Evolutionary conservation across 768 basidiomycete genomes (phyloP), one percentile per base, ranked within the genome.

Genomic region (Termitomyces sp.): DNA sequence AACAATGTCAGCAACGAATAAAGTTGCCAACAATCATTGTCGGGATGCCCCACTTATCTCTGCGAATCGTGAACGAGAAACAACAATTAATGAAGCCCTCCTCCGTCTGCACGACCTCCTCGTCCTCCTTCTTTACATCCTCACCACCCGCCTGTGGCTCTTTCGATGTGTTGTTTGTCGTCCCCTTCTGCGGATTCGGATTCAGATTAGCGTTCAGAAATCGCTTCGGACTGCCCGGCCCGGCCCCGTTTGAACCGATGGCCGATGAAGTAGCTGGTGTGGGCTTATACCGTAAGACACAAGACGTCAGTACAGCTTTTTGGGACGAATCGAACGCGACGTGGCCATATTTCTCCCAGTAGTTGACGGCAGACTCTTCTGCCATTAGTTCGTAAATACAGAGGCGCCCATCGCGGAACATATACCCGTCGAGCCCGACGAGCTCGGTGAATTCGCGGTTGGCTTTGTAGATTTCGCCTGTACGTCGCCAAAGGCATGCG

Each of bases 361-460:
- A 98, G 71, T 96, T 94, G 45, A 97, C 95, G 3, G 95, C 94
- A 1, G 89, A 90, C 71, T 96, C 95, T 73, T 99, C 96, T 0
- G 95, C 91, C 96, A 99, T 97, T 52, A 98, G 84, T 73, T 98
- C 96, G 75, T 97, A 98, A 59, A 99, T 97, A 69, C 95, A 96
- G 24, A 97, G 75, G 40, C 93, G 89, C 3, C 96, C 96, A 81
- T 93, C 94, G n/a, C 91, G 87, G 76, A 96, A 82, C 84, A 91
- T 89, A 62, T 86, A 86, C 42, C 92, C 90, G 60, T 94, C 92
- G 35, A 97, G 81, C 22, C 95, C 89, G 36, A 97, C 84, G 8
- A 98, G 79, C 68, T 94, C 92, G 7, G 94, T 89, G 72, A 99
- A 98, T 75, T 96, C 95, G 58, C 93, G 85, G 71, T 99, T 99